These are phyloP conservation scores for Penicillium glabrum DNA, from an alignment of 2,329 filamentous ascomycete genomes.

Conservation along the genomic window DNA sequence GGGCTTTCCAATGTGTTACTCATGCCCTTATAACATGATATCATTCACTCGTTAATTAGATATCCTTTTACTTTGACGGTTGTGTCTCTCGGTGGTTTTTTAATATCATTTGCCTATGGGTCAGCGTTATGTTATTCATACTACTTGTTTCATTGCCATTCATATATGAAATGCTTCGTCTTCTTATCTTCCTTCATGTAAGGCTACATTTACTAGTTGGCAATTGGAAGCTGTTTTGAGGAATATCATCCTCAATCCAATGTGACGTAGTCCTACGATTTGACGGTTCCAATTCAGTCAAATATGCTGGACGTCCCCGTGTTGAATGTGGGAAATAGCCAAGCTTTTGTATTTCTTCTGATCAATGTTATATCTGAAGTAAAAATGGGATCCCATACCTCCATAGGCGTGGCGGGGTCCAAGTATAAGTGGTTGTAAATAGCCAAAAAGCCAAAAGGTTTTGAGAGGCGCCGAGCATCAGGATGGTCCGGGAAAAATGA, in stretches of 20 bases:
- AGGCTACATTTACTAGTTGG: neutral
- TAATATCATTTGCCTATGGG: neutral
- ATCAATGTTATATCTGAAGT: slow-evolving; percentile 6
- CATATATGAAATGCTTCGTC: neutral
- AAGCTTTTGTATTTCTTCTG: slow-evolving; percentile 1
- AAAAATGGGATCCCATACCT: neutral
- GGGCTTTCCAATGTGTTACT: slow-evolving; percentile 29
- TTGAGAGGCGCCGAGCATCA: neutral
- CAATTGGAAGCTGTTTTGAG: too few species aligned
- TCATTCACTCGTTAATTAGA: neutral
- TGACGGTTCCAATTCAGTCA: neutral
- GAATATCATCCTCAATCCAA: too few species aligned
- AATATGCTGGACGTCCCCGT: slow-evolving; percentile 7
- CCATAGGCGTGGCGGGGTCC: neutral
- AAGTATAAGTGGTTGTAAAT: neutral
- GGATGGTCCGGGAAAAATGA: neutral
- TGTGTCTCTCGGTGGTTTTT: neutral
- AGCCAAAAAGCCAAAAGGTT: neutral
- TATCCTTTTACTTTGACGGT: too few species aligned
- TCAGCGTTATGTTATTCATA: neutral
- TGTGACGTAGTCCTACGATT: neutral
- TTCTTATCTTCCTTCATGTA: neutral
- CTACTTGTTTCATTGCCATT: neutral
- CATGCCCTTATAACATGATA: slow-evolving; percentile 25
- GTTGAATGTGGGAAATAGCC: slow-evolving; percentile 24